Conservation (phyloP, 495 filamentous ascomycete genomes). For the Penicillium goetzii region DNA sequence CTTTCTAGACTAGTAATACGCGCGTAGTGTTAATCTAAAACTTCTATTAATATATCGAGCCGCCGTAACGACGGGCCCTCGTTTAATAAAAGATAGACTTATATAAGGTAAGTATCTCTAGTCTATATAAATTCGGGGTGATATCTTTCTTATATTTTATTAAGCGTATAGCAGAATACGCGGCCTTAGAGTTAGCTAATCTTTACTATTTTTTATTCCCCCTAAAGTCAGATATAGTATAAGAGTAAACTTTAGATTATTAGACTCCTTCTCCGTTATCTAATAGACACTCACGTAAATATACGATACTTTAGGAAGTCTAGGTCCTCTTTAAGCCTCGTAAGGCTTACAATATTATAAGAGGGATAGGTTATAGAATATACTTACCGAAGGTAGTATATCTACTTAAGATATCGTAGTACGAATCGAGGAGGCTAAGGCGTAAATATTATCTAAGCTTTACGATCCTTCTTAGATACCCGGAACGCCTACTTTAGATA, state of each 20-base stretch:
- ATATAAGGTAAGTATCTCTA: conserved; percentile 62
- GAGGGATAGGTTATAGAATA: conserved; percentile 6
- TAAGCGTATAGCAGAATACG: conserved; percentile 65
- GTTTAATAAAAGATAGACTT: conserved; percentile 66
- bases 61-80: conserved; percentile 44
- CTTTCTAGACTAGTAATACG: conserved; percentile 74
- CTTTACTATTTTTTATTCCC: conserved; percentile 56
- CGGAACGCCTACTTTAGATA: background rate
- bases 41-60: conserved; percentile 46
- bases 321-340: conserved; percentile 17
- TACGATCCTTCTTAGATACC: conserved; percentile 17
- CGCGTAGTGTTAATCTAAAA: conserved; percentile 69
- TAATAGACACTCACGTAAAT: conserved; percentile 19
- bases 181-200: conserved; percentile 60
- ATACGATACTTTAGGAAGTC: conserved; percentile 12
- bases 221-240: conserved; percentile 44
- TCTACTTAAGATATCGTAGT: background rate
- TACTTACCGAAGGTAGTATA: background rate
- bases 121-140: background rate
- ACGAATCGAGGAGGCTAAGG: conserved; percentile 22
- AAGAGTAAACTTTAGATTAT: background rate
- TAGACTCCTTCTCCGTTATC: conserved; percentile 14
- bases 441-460: conserved; percentile 16
- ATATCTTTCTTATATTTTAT: background rate
- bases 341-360: conserved; percentile 19